A percentile compares a stretch with the other conserved stretches of the same genome.
Conservation (phyloP, 169 alveolate species). For the Plasmodium chabaudi region DNA sequence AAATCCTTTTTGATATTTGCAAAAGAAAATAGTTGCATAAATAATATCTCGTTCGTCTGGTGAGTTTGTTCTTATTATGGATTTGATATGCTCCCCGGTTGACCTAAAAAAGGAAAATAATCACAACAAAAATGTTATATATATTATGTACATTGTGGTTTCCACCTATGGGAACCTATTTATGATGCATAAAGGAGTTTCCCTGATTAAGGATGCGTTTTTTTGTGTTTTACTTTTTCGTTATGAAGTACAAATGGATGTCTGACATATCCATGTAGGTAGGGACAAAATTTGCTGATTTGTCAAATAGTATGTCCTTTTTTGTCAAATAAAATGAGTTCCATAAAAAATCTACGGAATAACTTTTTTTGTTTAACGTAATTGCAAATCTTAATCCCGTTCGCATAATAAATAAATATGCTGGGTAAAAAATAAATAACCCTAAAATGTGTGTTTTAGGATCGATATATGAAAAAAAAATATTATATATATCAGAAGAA, state of each 20-base stretch:
- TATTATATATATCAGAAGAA: conserved; percentile 59
- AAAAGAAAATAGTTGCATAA: conserved; percentile 56
- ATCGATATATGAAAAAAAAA: conserved; percentile 38
- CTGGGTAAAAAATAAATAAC: conserved; percentile 68
- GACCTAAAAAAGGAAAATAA: conserved; percentile 13
- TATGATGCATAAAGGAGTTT: background rate
- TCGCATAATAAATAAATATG: conserved; percentile 60
- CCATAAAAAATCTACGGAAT: conserved; percentile 72
- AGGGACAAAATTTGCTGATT: conserved; percentile 43
- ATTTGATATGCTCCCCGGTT: conserved; percentile 34
- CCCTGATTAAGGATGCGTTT: background rate
- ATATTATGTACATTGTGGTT: too few species aligned
- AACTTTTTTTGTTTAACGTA: conserved; percentile 58
- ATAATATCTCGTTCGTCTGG: conserved; percentile 28
- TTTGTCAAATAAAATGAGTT: conserved; percentile 57
- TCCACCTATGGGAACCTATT: background rate
- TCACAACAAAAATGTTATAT: background rate
- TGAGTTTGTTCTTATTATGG: conserved; percentile 53
- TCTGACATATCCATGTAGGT: conserved; percentile 47
- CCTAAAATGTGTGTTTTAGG: conserved; percentile 32
- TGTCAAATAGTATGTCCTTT: conserved; percentile 53
- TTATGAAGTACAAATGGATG: conserved; percentile 46
- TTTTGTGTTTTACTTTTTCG: conserved; percentile 9
- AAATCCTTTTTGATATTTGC: conserved; percentile 39
- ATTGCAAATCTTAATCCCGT: conserved; percentile 60